Evolutionary conservation across 176 grass and related monocot species (phyloP), one percentile per base, ranked within the genome.

Genomic region (Neostapfia colusana): DNA sequence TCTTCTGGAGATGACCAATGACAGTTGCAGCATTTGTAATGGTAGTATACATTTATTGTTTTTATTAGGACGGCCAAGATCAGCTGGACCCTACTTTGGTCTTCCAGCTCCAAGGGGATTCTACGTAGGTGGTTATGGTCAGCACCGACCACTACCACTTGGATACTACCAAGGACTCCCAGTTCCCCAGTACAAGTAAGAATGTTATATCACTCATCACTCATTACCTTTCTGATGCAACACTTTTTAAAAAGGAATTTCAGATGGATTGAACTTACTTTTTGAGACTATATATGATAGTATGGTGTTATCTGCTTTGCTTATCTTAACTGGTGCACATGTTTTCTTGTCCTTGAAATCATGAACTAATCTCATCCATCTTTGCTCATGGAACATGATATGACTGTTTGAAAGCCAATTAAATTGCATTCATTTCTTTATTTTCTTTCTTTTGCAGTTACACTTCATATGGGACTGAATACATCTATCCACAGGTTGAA

Each of bases 401-500:
- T 84, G 7, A 50, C 57, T 79, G 16, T 67, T 77, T 80, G 36
- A 71, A 81, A 61, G 23, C 24, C 79, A 44, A 77, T 71, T 72
- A 27, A 64, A 56, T 65, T 46, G 21, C 56, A 82, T 90, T 93
- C 48, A 77, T 64, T 53, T 27, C 14, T 78, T 80, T 43, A 50
- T 75, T 82, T 85, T 70, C 18, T 60, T 86, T 64, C 40, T 70
- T 85, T 92, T 99, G 86, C 87, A 95, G 91, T 82, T 92, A 90
- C 76, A 75, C 85, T 68, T 59, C 85, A 75, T 99, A 92, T 90
- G 95, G 91, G 66, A 69, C 83, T 0, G 95, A 99, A 77, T 99
- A 90, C 69, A 80, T 90, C 76, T 95, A 95, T 79, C 87, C 89
- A 85, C 95, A 95, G 94, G 94, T 97, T 83, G 31, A 67, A 77